Conservation (phyloP, 2,329 filamentous ascomycete genomes). For the Diplodia intermedia region DNA sequence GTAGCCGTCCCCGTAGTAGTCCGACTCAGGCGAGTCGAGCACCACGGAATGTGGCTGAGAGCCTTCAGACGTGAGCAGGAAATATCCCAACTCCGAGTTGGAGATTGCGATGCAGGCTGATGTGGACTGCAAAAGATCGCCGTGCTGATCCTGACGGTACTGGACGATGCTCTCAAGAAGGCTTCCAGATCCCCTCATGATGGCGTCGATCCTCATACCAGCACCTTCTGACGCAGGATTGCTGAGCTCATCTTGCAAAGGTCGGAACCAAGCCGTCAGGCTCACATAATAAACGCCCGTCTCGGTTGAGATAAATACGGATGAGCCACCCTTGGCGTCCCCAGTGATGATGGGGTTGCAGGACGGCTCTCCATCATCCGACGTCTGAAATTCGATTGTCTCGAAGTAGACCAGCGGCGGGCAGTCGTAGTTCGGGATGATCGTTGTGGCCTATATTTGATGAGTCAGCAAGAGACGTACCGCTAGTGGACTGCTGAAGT, state of each 20-base stretch:
- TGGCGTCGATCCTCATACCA: conserved; percentile 62
- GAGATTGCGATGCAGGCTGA: conserved; percentile 60
- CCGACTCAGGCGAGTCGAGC: conserved; percentile 56
- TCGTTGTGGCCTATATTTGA: conserved; percentile 9
- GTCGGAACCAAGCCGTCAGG: conserved; percentile 62
- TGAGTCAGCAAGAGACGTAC: conserved; percentile 14
- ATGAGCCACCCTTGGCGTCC: conserved; percentile 63
- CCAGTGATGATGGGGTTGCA: conserved; percentile 63
- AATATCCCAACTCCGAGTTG: conserved; percentile 64
- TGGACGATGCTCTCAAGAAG: conserved; percentile 56
- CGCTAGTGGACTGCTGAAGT: background rate
- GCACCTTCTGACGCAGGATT: conserved; percentile 58
- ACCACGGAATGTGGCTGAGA: conserved; percentile 59
- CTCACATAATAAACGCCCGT: conserved; percentile 63
- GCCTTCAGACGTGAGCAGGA: conserved; percentile 59
- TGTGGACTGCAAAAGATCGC: conserved; percentile 38
- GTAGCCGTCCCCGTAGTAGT: conserved; percentile 42
- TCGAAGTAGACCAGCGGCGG: conserved; percentile 48
- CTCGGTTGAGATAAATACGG: conserved; percentile 64
- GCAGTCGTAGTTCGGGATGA: conserved; percentile 38
- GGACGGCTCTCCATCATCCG: conserved; percentile 37
- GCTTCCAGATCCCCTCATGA: conserved; percentile 60
- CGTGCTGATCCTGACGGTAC: conserved; percentile 41
- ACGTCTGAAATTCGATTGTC: conserved; percentile 47
- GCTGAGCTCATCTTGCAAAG: conserved; percentile 64